A percentile compares a stretch with the other conserved stretches of the same genome.
phyloP scores from a whole-genome alignment of 352 stramenopile species.

The Thraustochytrium striatum region DNA sequence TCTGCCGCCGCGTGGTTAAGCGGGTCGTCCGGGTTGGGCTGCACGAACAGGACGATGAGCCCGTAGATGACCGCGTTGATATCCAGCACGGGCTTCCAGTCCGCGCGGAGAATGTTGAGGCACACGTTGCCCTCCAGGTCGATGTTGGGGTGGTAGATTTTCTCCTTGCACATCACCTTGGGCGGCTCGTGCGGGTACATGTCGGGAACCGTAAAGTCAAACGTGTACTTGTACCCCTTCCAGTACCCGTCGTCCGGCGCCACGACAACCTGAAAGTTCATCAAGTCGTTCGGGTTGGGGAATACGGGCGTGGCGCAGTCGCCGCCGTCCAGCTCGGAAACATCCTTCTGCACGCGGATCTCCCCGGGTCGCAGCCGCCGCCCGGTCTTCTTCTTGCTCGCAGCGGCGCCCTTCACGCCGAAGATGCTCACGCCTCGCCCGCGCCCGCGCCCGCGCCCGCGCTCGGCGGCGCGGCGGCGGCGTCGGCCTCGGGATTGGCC shows the following conservation, averaged over 20 bases:
- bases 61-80: slow-evolving; percentile 56
- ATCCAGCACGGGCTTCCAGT: slow-evolving; percentile 57
- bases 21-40: slow-evolving; percentile 53
- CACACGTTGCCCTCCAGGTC: slow-evolving; percentile 55
- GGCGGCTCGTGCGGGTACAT: slow-evolving; percentile 52
- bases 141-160: slow-evolving; percentile 59
- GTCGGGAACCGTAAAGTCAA: slow-evolving; percentile 49
- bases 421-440: slow-evolving; percentile 14
- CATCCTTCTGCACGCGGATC: slow-evolving; percentile 43
- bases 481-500: background rate
- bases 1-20: slow-evolving; percentile 50
- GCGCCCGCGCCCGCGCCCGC: background rate
- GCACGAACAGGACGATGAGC: slow-evolving; percentile 53
- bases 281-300: slow-evolving; percentile 47
- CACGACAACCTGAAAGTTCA: slow-evolving; percentile 50
- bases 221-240: slow-evolving; percentile 49
- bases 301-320: slow-evolving; percentile 36
- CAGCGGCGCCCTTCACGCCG: slow-evolving; percentile 35
- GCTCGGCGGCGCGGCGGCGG: too few species aligned
- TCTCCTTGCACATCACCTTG: slow-evolving; percentile 52
- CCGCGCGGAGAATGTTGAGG: slow-evolving; percentile 54
- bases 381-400: slow-evolving; percentile 13
- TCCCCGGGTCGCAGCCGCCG: slow-evolving; percentile 24
- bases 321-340: slow-evolving; percentile 38
- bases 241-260: slow-evolving; percentile 49